These are phyloP conservation scores for Sordaria brevicollis DNA, from an alignment of 495 filamentous ascomycete species.

Conservation along the genomic window DNA sequence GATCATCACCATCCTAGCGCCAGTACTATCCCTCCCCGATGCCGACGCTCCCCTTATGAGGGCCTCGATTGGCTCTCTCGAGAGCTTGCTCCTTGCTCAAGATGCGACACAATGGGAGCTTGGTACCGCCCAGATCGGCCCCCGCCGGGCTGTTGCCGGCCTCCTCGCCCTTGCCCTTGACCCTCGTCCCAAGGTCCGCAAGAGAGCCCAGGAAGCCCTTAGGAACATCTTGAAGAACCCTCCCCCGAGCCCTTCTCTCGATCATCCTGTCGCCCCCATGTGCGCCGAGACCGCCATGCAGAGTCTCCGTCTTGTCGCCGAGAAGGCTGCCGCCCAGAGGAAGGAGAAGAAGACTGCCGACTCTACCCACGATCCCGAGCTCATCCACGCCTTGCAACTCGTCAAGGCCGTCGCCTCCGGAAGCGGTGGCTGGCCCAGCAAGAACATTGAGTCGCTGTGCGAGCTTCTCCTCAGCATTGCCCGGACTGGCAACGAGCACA, in stretches of 20 bases:
- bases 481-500: conserved; percentile 78
- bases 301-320: conserved; percentile 59
- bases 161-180: conserved; percentile 75
- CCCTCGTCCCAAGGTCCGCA: conserved; percentile 87
- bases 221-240: conserved; percentile 69
- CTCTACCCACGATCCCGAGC: conserved; percentile 58
- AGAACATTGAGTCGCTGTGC: conserved; percentile 84
- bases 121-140: conserved; percentile 70
- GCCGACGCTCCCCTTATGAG: conserved; percentile 80
- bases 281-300: conserved; percentile 82
- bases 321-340: conserved; percentile 46
- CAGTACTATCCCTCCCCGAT: conserved; percentile 65
- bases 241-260: conserved; percentile 79
- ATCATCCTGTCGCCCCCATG: conserved; percentile 91
- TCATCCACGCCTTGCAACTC: conserved; percentile 86
- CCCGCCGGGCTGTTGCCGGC: conserved; percentile 81
- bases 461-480: conserved; percentile 82
- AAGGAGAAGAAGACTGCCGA: conserved; percentile 56
- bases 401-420: conserved; percentile 77
- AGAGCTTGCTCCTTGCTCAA: conserved; percentile 78
- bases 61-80: conserved; percentile 86
- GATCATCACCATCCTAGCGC: conserved; percentile 78
- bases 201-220: conserved; percentile 85
- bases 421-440: conserved; percentile 93
- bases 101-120: conserved; percentile 82